Base-by-base conservation (phyloP, 129 eudicot genomes). In the Tanacetum coccineum region DNA sequence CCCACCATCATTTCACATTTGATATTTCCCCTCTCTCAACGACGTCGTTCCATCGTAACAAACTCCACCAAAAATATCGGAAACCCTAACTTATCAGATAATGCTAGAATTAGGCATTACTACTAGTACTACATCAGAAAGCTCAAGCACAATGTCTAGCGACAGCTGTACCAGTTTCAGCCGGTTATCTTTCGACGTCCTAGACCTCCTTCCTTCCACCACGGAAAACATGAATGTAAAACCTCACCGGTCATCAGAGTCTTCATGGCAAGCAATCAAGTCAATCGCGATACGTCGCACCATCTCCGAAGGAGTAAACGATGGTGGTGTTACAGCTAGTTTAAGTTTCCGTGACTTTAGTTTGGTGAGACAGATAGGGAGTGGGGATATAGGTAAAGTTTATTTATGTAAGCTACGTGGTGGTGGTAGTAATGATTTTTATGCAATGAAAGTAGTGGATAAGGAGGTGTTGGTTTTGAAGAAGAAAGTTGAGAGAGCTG, bases 381-480 rank as follows among this genome's bases (percentile, higher is more conserved):
- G 89, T 63, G 98, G 98, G 3, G 98, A 92, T 53, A 88, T 92
- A 62, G 93, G 98, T 4, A 81, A 82, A 32, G 98, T 92, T 5
- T 92, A 88, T 67, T 73, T 92, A 9, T 92, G 98, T 70, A 72
- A 83, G 55, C 80, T 92, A 6, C 66, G 86, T 10, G 44, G 67
- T 70, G 79, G 60, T 22, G 25, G 25, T 22, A 22, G 25, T 22
- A 22, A 22, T 22, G 25, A 22, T 22, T 74, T 70, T 25, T 91
- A 81, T 68, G 98, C 98, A 0, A 92, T 92, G 98, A 92, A 92
- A 28, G 98, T 92, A 11, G 98, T 88, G 42, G 96, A 92, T 36
- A 80, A 63, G 12, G 91, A 88, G 48, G 91, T 82, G 0, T 44
- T 92, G 8, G 89, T 85, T 0, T 0, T 81, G 81, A 92, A 92